Evolutionary conservation across 495 filamentous ascomycete species (phyloP), one percentile per base, ranked within the genome.

Genomic region (Penicillium malachiteum): DNA sequence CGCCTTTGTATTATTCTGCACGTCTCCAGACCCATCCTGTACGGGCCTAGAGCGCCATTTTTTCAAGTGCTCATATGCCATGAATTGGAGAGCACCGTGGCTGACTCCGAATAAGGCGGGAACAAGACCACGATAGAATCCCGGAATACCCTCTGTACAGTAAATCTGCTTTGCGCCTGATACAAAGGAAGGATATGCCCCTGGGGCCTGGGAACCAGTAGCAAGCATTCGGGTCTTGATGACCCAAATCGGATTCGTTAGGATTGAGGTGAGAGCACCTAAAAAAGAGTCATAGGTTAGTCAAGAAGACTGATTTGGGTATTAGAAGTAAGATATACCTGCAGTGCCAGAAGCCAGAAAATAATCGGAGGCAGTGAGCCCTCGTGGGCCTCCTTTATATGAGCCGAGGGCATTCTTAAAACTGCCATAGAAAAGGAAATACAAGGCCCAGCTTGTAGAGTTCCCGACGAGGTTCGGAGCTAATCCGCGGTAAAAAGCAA

Each of bases 171-270:
- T 71, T 30, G 83, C 78, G 46, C 94, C 94, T 49, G 85, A 75
- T 48, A 74, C 73, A 69, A 96, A 86, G 55, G 81, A 85, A n/a
- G 81, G 74, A 72, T 97, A 99, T 5, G 92, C 92, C 49, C 90
- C 90, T 1, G 84, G 87, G 21, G 82, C 78, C 39, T 76, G 71
- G 44, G 81, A 80, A 60, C 92, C 86, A 3, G 87, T 91, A 32
- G 91, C 89, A 11, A 99, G 77, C 93, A 99, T 97, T 48, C 94
- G 89, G 3, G 94, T 99, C 71, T 97, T 97, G 67, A 99, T 83
- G 6, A 99, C 94, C 94, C 94, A 99, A 65, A 99, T 88, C 5
- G 94, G 94, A 67, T 99, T 99, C 46, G 95, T 97, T 56, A 89
- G 75, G 26, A 92, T 67, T 35, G 90, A 87, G 5, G 91, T 93